Base-by-base conservation (phyloP, 768 basidiomycete genomes). In the Mycena vitilis region DNA sequence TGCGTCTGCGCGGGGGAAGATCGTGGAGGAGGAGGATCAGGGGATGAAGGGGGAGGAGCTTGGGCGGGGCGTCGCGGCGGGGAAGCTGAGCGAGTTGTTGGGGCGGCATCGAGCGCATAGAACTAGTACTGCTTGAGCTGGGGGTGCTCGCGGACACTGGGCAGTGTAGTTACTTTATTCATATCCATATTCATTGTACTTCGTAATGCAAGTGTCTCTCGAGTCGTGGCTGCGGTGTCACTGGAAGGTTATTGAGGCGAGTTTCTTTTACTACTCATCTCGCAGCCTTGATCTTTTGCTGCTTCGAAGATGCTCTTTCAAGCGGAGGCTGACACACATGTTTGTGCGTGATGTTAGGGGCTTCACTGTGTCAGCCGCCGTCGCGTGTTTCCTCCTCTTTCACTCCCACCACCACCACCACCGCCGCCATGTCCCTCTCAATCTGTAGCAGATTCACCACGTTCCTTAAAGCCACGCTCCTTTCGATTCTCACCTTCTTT, bases 31-130 rank as follows among this genome's bases (percentile, higher is more conserved):
- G 62, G 68, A 42, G 40, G 40, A 40, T 40, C 40, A 40, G 40
- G 15, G 11, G 38, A 12, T 12, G 38, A 5, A 8, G 23, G 30
- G 15, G 25, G 18, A 64, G 44, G 81, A 75, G 64, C 63, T 83
- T 49, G 78, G 78, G 25, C 80, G 79, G 60, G 86, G 88, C 9
- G 78, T 86, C 23, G 89, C 88, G 11, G 87, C 84, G 30, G 84
- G 82, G 23, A 86, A 79, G 75, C 76, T 91, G 75, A 85, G 81
- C 60, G 87, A 89, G 75, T 73, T 91, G 67, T 76, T 91, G 73
- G 82, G 83, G 58, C 77, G 82, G 67, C 77, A 78, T 71, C 74
- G 58, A 53, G 38, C 60, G 65, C 76, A 78, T 72, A 73, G 53
- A 57, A 40, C 56, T 72, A 73, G 53, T 52, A 40, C 56, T 58